These are phyloP conservation scores for Fusarium floridanum DNA, from an alignment of 2,329 filamentous ascomycete genomes.

Conservation along the genomic window DNA sequence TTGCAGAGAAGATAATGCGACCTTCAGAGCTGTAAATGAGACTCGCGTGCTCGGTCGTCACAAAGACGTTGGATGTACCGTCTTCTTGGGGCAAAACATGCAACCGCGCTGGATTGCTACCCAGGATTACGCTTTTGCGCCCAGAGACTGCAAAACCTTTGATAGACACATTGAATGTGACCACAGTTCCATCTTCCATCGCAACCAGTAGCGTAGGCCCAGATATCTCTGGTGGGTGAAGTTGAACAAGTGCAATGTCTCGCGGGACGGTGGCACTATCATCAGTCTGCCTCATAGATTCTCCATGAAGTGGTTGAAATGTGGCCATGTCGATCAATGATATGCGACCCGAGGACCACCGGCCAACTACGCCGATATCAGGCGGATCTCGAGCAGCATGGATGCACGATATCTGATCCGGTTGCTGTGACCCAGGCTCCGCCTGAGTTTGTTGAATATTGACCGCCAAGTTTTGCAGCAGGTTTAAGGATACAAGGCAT, in stretches of 20 bases:
- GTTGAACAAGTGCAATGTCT: conserved; percentile 82
- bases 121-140: conserved; percentile 85
- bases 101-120: conserved; percentile 86
- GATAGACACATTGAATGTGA: conserved; percentile 81
- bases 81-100: conserved; percentile 79
- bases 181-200: conserved; percentile 91
- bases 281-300: conserved; percentile 68
- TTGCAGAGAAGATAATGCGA: conserved; percentile 90
- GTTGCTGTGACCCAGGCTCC: conserved; percentile 51
- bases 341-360: conserved; percentile 87
- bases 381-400: conserved; percentile 75
- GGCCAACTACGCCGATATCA: conserved; percentile 82
- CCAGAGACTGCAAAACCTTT: conserved; percentile 73
- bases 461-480: conserved; percentile 69
- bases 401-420: conserved; percentile 86
- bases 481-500: conserved; percentile 76
- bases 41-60: conserved; percentile 93
- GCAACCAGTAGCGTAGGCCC: conserved; percentile 87
- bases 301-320: conserved; percentile 74
- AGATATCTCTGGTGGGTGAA: conserved; percentile 71
- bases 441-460: conserved; percentile 71
- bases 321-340: conserved; percentile 78
- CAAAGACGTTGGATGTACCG: conserved; percentile 84
- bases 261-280: conserved; percentile 85
- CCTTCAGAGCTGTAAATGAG: conserved; percentile 92